Evolutionary conservation across 2,329 filamentous ascomycete genomes (phyloP), one percentile per base, ranked within the genome.

Genomic region (Sporothrix protearum): DNA sequence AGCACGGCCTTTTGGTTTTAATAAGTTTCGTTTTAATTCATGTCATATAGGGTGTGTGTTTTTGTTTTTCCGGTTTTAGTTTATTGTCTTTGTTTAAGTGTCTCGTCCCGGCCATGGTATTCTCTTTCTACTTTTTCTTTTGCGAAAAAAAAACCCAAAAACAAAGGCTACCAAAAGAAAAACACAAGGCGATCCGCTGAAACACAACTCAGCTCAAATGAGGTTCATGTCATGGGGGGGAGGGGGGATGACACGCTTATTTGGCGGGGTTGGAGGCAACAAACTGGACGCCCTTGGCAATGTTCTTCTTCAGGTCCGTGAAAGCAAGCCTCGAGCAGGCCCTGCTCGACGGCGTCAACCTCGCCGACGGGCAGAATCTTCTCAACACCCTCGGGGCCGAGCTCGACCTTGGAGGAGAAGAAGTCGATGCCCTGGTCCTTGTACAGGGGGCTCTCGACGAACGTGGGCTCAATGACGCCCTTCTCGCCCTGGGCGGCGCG

Each of bases 351-450:
- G 78, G 89, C 88, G 80, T 93, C 92, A 80, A 98, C 80, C 83
- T 92, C 87, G 83, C 96, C 96, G 78, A 99, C 85, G 78, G 92
- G 90, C 82, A 91, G 87, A 82, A 98, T 95, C 89, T 97, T 92
- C 88, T 96, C 90, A 76, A 96, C 95, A 86, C 96, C 96, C 82
- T 95, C 91, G 82, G 94, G 94, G 85, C 96, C 96, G 80, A 99
- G 92, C 87, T 97, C 93, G 80, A 99, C 92, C 83, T 89, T 91
- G 85, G 92, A 94, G 81, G 93, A 91, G 86, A 99, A 99, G 92
- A 97, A 99, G 73, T 97, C 92, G 79, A 97, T 89, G 80, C 95
- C 96, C 87, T 96, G 92, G 86, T 97, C 94, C 91, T 97, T 97
- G 92, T 93, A 98, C 77, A 98, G 90, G 75, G 95, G 94, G 81